These are phyloP conservation scores for Amanita subjunquillea DNA, from an alignment of 768 basidiomycete genomes.

Conservation along the genomic window DNA sequence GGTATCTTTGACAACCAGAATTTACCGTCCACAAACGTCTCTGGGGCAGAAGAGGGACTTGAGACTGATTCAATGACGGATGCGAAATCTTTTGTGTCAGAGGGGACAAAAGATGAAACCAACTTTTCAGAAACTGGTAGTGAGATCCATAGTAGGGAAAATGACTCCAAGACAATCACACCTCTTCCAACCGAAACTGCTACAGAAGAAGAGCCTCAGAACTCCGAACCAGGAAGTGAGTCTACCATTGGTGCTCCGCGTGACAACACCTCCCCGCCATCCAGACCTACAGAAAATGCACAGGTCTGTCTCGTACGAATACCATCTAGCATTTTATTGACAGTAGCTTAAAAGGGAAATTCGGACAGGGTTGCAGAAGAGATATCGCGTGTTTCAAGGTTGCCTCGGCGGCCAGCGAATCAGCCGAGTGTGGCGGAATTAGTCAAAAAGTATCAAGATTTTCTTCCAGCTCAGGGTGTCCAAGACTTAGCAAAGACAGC, in stretches of 20 bases:
- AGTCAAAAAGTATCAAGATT: constrained; percentile 74
- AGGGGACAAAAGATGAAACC: background rate
- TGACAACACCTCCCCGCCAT: constrained; percentile 17
- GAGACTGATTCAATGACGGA: constrained; percentile 38
- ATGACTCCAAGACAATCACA: background rate
- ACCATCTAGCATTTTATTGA: background rate
- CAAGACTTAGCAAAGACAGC: constrained; percentile 67
- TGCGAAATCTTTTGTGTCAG: constrained; percentile 16
- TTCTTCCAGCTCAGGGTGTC: constrained; percentile 60
- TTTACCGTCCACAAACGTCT: constrained; percentile 54
- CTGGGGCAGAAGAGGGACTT: constrained; percentile 62
- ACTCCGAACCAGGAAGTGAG: constrained; percentile 69
- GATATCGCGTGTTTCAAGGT: constrained; percentile 9
- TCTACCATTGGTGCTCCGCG: constrained; percentile 66
- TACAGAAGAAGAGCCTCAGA: constrained; percentile 11
- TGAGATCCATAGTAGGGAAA: background rate
- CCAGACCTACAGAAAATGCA: background rate
- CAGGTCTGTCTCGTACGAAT: background rate
- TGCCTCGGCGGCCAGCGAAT: constrained; percentile 46
- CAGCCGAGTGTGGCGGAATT: constrained; percentile 75
- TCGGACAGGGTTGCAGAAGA: background rate
- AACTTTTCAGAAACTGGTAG: background rate
- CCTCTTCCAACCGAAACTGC: background rate
- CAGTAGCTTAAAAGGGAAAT: background rate
- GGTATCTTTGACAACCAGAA: constrained; percentile 43